Evolutionary conservation across 2,329 filamentous ascomycete genomes (phyloP), one percentile per base, ranked within the genome.

Genomic region (Monosporascus sp.): DNA sequence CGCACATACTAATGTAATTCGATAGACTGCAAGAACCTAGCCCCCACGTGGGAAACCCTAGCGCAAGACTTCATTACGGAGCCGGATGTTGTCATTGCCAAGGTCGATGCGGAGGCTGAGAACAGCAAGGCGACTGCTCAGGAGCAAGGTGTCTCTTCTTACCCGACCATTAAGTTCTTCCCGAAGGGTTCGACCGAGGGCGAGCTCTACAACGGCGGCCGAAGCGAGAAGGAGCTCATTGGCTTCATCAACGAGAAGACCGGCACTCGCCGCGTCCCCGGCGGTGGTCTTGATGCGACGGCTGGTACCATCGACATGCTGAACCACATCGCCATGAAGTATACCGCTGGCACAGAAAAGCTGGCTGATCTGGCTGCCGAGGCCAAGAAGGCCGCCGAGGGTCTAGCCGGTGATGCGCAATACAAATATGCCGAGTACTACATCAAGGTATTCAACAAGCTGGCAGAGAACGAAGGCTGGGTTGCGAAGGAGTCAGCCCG

Each of bases 151-250:
- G 83, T 99, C 62, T 81, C 81, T 52, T 90, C 88, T 37, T 99
- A 95, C 80, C 94, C 94, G 49, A 99, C 94, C 58, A 96, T 99
- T 79, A 96, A 96, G 78, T 99, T 87, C 83, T 99, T 97, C 82
- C 83, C 90, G 62, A 88, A 88, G 71, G 92, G 91, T 63, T 89
- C 85, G 67, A 88, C 81, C 59, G 84, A 88, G 67, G 72, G 85
- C 46, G 80, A 86, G 63, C 68, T 77, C 46, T 99, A 97, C 80
- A 75, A 78, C 51, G 87, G 88, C 56, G 89, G 82, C 57, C 92
- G 94, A 61, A 77, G 78, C 49, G 90, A 97, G 77, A 77, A 81
- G 47, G 88, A 85, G 60, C 77, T 99, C 43, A 72, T 97, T 61
- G 72, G 80, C 5, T 99, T 88, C 76, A 70, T 99, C 73, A 99